Evolutionary conservation across 805 yeast genomes (phyloP), one percentile per base, ranked within the genome.

Genomic region (Ogataea polymorpha): DNA sequence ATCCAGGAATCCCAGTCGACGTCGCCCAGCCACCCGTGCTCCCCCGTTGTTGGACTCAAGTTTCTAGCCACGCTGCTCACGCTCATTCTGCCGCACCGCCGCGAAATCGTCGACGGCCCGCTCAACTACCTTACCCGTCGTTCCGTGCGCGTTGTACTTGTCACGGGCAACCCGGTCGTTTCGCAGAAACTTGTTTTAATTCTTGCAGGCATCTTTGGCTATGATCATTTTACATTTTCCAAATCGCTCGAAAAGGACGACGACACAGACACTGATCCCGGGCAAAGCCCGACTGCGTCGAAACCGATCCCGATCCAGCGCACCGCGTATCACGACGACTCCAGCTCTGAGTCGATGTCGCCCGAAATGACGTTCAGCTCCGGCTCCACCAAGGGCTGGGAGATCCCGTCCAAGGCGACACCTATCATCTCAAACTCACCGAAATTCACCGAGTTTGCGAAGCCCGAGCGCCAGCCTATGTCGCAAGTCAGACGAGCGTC

Each of bases 131-230:
- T 35, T 1, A 43, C 54, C 1, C 51, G 53, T 24, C 62, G 61
- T 21, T 51, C 67, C 6, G 61, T 68, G 3, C 55, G 81, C 32
- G 66, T 76, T 1, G 76, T 76, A 3, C 62, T 77, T 2, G 71
- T 74, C 67, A 77, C 81, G 0, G 77, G 78, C 7, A 77, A 77
- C 46, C 79, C 81, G 2, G 68, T 67, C 21, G 77, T 77, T 5
- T 79, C 80, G 5, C 77, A 77, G 46, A 75, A 75, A 50, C 60
- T 77, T 36, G 61, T 76, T 0, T 74, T 75, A 40, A 74, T 77
- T 8, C 49, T 77, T n/a, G 69, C 73, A 40, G 81, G 78, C 0
- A 47, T 77, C 21, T 54, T 77, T 6, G 71, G 75, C 1, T 67
- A 68, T 48, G 64, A 59, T 25, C 34, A 42, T 23, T 54, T 53